Evolutionary conservation across 2,329 filamentous ascomycete genomes (phyloP), one percentile per base, ranked within the genome.

Genomic region (Ambrosiella xylebori): DNA sequence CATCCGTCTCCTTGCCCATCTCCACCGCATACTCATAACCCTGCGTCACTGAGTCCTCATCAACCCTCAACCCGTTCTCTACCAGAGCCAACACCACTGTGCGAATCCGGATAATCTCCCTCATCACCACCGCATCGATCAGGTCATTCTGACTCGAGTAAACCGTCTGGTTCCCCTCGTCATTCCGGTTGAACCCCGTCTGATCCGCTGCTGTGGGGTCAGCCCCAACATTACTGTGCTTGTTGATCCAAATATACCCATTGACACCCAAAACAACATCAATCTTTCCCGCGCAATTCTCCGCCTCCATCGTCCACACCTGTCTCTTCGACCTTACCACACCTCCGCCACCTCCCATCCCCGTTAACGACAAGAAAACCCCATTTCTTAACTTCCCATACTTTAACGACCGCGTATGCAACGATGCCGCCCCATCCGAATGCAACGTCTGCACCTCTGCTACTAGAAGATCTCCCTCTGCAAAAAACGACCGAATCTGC

Each of bases 321-420:
- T 98, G 93, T 59, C 90, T 75, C 64, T 91, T 80, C 27, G 84
- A 81, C 56, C 93, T 76, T 37, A 95, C 88, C 1, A 97, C 89
- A 49, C 90, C 89, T 2, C 83, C 84, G 2, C 91, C 91, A 6
- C 89, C 91, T 0, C 90, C 90, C 0, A 85, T 84, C 0, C 90
- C 90, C 7, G 79, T 79, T 1, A 97, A 86, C 54, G 82, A 80
- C 57, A 93, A 78, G 67, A 98, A 97, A 2, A 94, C 77, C 2
- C 93, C 93, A 70, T 98, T 98, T 56, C 91, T 77, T 65, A 98
- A 75, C 73, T 98, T 98, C 50, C 93, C 93, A 71, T 97, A 98
- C 68, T 91, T 90, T 66, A 97, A 72, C 63, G 81, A 86, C 61
- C 93, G 81, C 7, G 93, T 97, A 72, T 98, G 93, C 66, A 98